phyloP scores from a whole-genome alignment of 2,329 filamentous ascomycete species.

The Pestalotiopsis sp. region DNA sequence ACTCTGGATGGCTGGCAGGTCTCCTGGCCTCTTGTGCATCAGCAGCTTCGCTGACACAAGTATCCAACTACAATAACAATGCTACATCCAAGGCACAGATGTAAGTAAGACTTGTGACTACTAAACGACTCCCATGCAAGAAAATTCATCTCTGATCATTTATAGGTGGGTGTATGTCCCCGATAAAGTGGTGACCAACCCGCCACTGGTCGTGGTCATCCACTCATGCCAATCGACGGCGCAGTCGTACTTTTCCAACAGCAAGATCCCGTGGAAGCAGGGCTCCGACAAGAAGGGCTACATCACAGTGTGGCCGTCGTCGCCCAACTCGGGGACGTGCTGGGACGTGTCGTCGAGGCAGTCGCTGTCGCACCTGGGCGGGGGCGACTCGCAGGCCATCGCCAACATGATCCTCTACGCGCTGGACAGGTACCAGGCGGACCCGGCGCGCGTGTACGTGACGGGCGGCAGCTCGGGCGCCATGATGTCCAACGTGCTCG shows the following conservation, averaged over 20 bases:
- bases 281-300: constrained; percentile 38
- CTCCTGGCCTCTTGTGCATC: not conserved
- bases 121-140: constrained; percentile 9
- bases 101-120: constrained; percentile 22
- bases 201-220: constrained; percentile 38
- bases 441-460: constrained; percentile 34
- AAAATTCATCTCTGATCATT: not conserved
- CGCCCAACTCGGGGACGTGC: constrained; percentile 51
- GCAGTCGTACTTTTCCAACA: constrained; percentile 38
- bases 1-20: not conserved
- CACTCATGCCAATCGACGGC: constrained; percentile 40
- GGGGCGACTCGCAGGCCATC: constrained; percentile 39
- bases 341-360: constrained; percentile 58
- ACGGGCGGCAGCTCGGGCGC: constrained; percentile 38
- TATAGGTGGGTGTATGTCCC: constrained; percentile 37
- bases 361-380: constrained; percentile 37
- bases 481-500: constrained; percentile 44
- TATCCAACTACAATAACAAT: constrained; percentile 37
- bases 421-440: constrained; percentile 31
- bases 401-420: constrained; percentile 39
- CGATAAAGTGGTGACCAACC: constrained; percentile 36
- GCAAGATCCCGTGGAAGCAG: constrained; percentile 36
- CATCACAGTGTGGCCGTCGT: constrained; percentile 53
- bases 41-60: constrained; percentile 33
- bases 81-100: constrained; percentile 38